Conservation (phyloP, 768 basidiomycete genomes). For the Baorangia bicolor region DNA sequence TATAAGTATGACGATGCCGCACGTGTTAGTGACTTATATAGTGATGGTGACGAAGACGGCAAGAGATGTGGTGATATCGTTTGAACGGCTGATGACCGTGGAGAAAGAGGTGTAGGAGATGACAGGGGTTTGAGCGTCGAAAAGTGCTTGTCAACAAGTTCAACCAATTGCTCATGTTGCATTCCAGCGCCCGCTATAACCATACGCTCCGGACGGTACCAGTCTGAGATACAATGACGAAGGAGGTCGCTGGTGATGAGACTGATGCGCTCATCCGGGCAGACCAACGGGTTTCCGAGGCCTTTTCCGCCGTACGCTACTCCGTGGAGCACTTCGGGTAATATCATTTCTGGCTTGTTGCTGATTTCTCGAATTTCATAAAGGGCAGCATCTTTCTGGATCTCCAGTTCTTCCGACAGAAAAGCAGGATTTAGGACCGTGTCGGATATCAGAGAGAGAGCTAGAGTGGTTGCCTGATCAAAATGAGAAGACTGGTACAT, state of each 20-base stretch:
- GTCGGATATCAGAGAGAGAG: constrained; percentile 87
- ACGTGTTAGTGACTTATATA: constrained; percentile 69
- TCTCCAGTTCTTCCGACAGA: constrained; percentile 72
- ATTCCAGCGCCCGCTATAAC: constrained; percentile 94
- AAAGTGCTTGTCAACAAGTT: constrained; percentile 82
- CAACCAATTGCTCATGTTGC: constrained; percentile 84
- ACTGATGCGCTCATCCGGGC: constrained; percentile 80
- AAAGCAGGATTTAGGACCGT: constrained; percentile 82
- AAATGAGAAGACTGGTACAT: constrained; percentile 99
- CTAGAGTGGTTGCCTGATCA: constrained; percentile 74
- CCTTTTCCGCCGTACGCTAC: constrained; percentile 78
- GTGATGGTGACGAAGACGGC: constrained; percentile 48
- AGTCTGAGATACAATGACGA: constrained; percentile 63
- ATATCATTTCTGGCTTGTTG: constrained; percentile 87
- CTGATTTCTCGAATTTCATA: constrained; percentile 90
- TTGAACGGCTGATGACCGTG: constrained; percentile 33
- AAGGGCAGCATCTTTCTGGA: constrained; percentile 80
- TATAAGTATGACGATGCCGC: constrained; percentile 76
- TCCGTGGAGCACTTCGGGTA: constrained; percentile 86
- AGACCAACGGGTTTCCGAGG: constrained; percentile 88
- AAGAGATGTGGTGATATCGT: constrained; percentile 57
- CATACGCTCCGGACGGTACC: constrained; percentile 94
- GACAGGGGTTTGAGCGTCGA: constrained; percentile 54
- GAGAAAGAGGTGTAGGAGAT: constrained; percentile 23
- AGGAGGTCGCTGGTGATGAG: constrained; percentile 62